Base-by-base conservation (phyloP, 768 basidiomycete genomes). In the Mycena vulgaris region DNA sequence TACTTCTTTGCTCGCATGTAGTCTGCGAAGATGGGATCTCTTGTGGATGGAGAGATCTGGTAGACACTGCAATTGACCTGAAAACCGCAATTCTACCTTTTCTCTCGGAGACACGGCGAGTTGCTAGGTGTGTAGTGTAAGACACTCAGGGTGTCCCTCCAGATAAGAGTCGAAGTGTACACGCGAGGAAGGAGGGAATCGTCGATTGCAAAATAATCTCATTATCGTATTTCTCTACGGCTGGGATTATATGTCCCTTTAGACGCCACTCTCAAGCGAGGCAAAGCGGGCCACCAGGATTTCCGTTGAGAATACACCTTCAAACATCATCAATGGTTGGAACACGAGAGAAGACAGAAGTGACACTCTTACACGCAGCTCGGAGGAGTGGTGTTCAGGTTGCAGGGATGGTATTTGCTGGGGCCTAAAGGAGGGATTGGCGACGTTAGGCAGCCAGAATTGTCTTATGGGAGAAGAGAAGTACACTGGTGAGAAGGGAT, bases 361-460 rank as follows among this genome's bases (percentile, higher is more conserved):
- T 16, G 56, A 58, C 37, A 42, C 56, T 58, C 56, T 42, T 58
- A 58, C 56, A 58, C 56, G 56, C 56, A 58, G 56, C 56, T 58
- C 39, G 56, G 56, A 21, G 56, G 56, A 42, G 56, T 58, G 56
- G 56, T 58, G 56, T 58, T 58, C 56, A 58, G 28, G 23, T 58
- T 58, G 27, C 56, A 58, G 39, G 56, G 56, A 42, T 58, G 56
- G 39, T 28, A 58, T 40, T 5, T 13, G 27, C 25, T 40, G 39
- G 56, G 56, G 56, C 56, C 56, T 58, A 58, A 17, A 42, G 39
- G 11, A 58, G 56, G n/a, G 39, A 58, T 40, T 40, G 39, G 37
- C 25, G 39, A 58, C 39, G 40, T 58, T 21, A 58, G 56, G 40
- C 16, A 35, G 39, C 25, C 56, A 42, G 37, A 58, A 58, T 58